These are phyloP conservation scores for Stentor roeselii DNA, from an alignment of 73 alveolate genomes.

Conservation along the genomic window DNA sequence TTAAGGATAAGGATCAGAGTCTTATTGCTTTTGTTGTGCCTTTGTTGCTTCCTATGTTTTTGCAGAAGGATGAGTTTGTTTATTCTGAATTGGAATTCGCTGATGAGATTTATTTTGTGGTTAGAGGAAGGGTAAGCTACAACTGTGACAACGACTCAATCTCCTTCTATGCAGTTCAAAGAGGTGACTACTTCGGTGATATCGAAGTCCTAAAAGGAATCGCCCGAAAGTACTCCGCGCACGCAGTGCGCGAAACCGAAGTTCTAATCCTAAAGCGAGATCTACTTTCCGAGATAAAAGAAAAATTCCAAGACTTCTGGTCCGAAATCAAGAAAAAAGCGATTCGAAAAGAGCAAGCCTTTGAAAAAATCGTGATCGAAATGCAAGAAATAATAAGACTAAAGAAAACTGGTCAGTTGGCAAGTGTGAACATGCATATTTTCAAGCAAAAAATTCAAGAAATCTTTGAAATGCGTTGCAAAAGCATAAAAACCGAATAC, in stretches of 20 bases:
- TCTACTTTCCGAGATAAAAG: no score
- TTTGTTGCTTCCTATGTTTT: slow-evolving; percentile 39
- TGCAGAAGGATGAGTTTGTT: slow-evolving; percentile 37
- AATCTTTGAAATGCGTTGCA: no score
- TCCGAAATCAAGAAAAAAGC: no score
- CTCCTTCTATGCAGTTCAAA: not conserved
- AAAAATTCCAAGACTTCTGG: no score
- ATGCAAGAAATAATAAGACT: no score
- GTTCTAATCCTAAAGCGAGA: no score
- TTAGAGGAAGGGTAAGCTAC: slow-evolving; percentile 48
- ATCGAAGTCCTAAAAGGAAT: not conserved
- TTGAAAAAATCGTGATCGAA: no score
- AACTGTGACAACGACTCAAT: not conserved
- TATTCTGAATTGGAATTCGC: slow-evolving; percentile 44
- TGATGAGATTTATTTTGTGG: slow-evolving; percentile 49
- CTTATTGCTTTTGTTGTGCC: slow-evolving; percentile 42
- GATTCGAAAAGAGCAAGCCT: no score
- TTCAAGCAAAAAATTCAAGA: no score
- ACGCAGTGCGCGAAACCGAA: not conserved
- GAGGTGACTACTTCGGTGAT: slow-evolving; percentile 17
- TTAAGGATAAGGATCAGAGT: slow-evolving; percentile 45
- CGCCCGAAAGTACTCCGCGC: not conserved
- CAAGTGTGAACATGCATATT: no score
- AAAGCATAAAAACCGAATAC: no score
- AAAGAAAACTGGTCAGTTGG: no score